Percentiles rank a stretch among this genome's conserved stretches.
Conservation (phyloP, 192 early-diverging fungal species). For the Coemansia sp. region DNA sequence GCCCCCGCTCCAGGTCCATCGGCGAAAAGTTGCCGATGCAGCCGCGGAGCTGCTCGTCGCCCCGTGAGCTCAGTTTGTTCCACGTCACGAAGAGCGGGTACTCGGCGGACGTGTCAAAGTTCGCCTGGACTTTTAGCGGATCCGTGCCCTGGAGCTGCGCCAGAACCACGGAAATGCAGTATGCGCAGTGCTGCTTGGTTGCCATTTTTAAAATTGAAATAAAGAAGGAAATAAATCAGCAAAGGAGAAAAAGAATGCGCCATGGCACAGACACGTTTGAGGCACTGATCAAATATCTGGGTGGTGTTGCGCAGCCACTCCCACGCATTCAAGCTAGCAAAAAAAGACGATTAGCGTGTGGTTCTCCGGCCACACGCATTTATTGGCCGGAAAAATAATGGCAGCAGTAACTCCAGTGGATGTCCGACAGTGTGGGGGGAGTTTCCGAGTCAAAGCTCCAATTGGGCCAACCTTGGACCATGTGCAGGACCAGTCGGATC, state of each 20-base stretch:
- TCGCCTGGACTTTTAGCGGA: not conserved
- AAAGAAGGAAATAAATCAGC: slow-evolving; percentile 1
- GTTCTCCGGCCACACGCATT: too few relatives aligned
- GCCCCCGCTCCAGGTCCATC: slow-evolving; percentile 63
- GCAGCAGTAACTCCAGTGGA: too few relatives aligned
- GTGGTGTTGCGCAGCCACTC: not conserved
- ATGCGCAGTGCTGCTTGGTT: slow-evolving; percentile 66
- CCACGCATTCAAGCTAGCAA: too few relatives aligned
- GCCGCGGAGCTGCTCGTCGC: slow-evolving; percentile 64
- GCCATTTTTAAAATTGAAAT: slow-evolving; percentile 12
- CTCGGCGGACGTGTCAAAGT: slow-evolving; percentile 42
- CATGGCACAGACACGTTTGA: too few relatives aligned
- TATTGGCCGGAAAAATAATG: too few relatives aligned
- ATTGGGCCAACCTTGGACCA: too few relatives aligned
- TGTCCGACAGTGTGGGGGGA: too few relatives aligned
- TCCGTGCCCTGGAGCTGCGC: slow-evolving; percentile 56
- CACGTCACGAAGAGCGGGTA: slow-evolving; percentile 56
- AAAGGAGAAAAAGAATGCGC: not conserved
- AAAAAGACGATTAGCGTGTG: too few relatives aligned
- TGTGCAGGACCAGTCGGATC: too few relatives aligned
- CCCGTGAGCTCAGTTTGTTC: slow-evolving; percentile 12
- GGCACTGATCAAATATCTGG: too few relatives aligned
- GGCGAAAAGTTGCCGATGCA: slow-evolving; percentile 92
- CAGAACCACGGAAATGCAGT: slow-evolving; percentile 78
- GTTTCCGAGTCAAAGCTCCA: too few relatives aligned